These are phyloP conservation scores for Globisporangium viniferum DNA, from an alignment of 352 stramenopile species.

Conservation along the genomic window DNA sequence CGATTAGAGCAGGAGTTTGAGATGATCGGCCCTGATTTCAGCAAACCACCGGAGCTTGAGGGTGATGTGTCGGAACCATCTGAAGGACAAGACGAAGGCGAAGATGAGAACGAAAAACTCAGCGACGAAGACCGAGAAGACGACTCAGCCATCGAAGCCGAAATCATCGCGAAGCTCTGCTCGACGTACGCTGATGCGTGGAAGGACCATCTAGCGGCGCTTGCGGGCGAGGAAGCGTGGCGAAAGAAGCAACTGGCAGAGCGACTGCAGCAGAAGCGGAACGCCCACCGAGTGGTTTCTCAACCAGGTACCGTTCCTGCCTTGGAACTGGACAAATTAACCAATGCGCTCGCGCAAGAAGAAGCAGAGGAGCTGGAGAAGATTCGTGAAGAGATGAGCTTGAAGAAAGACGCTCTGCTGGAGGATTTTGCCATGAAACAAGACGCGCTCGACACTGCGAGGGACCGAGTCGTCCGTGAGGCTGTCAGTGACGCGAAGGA, in stretches of 20 bases:
- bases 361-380: conserved; percentile 13
- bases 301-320: neutral
- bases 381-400: conserved; percentile 6
- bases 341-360: neutral
- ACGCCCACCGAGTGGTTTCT: neutral
- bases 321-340: neutral
- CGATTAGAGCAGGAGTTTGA: conserved; percentile 52
- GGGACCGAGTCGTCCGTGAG: conserved; percentile 5
- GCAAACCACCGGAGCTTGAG: conserved; percentile 13
- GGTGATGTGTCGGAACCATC: conserved; percentile 9
- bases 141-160: conserved; percentile 23
- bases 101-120: neutral
- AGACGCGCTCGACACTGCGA: conserved; percentile 31
- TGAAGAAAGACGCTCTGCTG: conserved; percentile 25
- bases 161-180: conserved; percentile 38
- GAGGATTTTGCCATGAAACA: conserved; percentile 36
- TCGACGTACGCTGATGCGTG: conserved; percentile 29
- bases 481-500: neutral
- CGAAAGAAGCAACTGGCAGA: conserved; percentile 30
- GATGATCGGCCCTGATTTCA: conserved; percentile 25
- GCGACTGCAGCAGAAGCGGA: conserved; percentile 22
- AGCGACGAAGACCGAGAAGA: neutral
- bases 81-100: neutral
- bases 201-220: conserved; percentile 21
- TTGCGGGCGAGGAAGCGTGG: conserved; percentile 29